Conservation (phyloP, 2,329 filamentous ascomycete genomes). For the Calonectria pseudoreteaudii region DNA sequence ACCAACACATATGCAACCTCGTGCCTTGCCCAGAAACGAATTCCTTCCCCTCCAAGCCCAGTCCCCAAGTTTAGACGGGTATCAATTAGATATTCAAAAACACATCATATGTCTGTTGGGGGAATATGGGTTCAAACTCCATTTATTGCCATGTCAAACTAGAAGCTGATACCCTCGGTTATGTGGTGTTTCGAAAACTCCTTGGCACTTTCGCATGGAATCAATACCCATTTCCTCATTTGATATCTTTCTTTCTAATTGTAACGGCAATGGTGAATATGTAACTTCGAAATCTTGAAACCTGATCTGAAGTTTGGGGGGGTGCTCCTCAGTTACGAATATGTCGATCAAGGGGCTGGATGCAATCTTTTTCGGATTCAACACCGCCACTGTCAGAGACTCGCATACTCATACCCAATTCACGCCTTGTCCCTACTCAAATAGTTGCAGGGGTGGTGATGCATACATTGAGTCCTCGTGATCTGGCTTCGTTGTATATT, state of each 20-base stretch:
- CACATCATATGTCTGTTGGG: background rate
- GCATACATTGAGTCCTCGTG: background rate
- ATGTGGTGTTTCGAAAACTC: background rate
- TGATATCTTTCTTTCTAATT: background rate
- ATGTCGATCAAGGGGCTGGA: background rate
- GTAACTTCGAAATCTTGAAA: background rate
- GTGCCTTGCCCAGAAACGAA: background rate
- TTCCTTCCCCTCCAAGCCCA: too few species aligned
- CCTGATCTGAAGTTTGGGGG: background rate
- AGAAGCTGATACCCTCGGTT: background rate
- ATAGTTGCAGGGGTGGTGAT: background rate
- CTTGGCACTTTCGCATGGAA: background rate
- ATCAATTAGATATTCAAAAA: background rate
- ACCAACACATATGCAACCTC: background rate
- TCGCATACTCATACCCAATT: background rate
- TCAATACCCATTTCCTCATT: background rate
- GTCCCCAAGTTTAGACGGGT: background rate
- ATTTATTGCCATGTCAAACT: background rate
- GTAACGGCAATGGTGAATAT: background rate
- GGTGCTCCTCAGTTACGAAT: background rate
- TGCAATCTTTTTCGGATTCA: background rate
- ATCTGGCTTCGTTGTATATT: background rate
- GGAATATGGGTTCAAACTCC: background rate
- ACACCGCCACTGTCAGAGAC: background rate
- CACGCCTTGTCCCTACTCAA: background rate